A percentile compares a stretch with the other conserved stretches of the same genome.
phyloP scores from a whole-genome alignment of 1,284 basidiomycete genomes.

The Malassezia brasiliensis region DNA sequence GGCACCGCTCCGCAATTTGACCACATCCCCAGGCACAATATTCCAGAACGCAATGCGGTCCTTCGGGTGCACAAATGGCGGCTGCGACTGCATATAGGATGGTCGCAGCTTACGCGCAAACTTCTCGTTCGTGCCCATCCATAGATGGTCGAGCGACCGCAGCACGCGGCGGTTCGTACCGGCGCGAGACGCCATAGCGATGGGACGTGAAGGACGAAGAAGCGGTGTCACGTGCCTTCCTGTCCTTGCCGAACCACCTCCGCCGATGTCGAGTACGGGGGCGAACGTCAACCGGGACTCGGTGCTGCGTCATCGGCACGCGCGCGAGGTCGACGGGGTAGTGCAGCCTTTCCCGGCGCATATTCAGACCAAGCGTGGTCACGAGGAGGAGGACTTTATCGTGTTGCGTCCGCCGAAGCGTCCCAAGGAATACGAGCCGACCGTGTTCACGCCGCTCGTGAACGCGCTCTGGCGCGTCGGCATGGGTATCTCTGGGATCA shows the following conservation, averaged over 20 bases:
- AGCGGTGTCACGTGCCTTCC: neutral
- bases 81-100: constrained; percentile 36
- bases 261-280: neutral
- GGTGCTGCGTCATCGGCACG: constrained; percentile 3
- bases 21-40: constrained; percentile 48
- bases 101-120: constrained; percentile 39
- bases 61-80: constrained; percentile 47
- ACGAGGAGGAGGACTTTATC: neutral
- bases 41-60: constrained; percentile 50
- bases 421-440: neutral
- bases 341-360: neutral
- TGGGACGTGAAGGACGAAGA: neutral
- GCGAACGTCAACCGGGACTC: neutral
- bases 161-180: constrained; percentile 29
- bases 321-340: neutral
- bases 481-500: neutral
- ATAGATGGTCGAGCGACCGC: constrained; percentile 47
- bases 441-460: neutral
- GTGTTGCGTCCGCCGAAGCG: neutral
- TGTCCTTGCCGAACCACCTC: neutral
- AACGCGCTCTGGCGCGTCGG: constrained; percentile 2
- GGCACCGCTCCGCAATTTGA: constrained; percentile 42
- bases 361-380: neutral
- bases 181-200: neutral
- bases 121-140: constrained; percentile 37